A percentile compares a stretch with the other conserved stretches of the same genome.
phyloP scores from a whole-genome alignment of 805 yeast species.

The Candida rishiriensis region DNA sequence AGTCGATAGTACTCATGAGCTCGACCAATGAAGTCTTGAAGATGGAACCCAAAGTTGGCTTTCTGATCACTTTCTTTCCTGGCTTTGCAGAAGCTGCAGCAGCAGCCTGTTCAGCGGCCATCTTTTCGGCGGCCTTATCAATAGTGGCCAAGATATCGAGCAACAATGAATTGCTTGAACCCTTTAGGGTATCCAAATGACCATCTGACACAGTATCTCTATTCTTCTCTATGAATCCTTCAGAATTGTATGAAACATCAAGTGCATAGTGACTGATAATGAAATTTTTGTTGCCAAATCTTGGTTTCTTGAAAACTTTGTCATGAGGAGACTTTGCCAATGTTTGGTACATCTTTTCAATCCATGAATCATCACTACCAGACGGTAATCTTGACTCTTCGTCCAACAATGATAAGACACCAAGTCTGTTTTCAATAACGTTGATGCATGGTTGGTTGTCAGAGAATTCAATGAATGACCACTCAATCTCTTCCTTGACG shows the following conservation, averaged over 20 bases:
- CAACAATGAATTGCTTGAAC: conserved; percentile 63
- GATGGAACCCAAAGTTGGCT: conserved; percentile 93
- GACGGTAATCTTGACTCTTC: conserved; percentile 95
- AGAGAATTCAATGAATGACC: conserved; percentile 94
- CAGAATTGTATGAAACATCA: conserved; percentile 87
- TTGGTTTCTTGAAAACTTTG: conserved; percentile 82
- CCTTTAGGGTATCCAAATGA: conserved; percentile 77
- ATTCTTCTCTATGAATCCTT: conserved; percentile 94
- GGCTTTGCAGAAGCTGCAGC: conserved; percentile 25
- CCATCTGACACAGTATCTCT: conserved; percentile 98
- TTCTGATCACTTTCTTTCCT: conserved; percentile 46
- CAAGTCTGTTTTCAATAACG: conserved; percentile 83
- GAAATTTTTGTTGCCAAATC: conserved; percentile 89
- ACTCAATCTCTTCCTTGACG: conserved; percentile 84
- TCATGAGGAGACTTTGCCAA: conserved; percentile 74
- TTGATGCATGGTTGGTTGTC: conserved; percentile 97
- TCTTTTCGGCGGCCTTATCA: conserved; percentile 50
- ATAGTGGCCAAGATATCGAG: conserved; percentile 58
- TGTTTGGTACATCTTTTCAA: conserved; percentile 81
- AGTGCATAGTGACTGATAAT: conserved; percentile 91
- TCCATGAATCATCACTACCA: conserved; percentile 85
- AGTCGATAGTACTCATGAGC: conserved; percentile 85
- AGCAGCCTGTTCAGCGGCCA: conserved; percentile 34
- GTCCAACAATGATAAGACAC: conserved; percentile 82
- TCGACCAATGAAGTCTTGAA: conserved; percentile 90